phyloP scores from a whole-genome alignment of 306 rosid species.

The Albizia julibrissin region DNA sequence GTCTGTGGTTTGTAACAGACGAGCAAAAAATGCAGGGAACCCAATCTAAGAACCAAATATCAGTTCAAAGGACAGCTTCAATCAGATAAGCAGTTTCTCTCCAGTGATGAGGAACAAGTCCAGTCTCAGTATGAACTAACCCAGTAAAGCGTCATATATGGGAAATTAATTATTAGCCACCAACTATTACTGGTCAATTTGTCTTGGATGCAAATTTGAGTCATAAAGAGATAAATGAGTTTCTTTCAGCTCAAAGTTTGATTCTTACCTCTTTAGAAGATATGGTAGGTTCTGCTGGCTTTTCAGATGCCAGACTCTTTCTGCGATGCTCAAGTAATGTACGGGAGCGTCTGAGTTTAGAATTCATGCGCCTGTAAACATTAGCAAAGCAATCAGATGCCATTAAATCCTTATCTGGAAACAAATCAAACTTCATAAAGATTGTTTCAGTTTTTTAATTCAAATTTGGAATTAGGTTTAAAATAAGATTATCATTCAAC shows the following conservation, averaged over 20 bases:
- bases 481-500: background rate
- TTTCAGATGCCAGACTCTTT: conserved; percentile 41
- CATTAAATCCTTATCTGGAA: background rate
- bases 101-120: conserved; percentile 4
- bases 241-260: conserved; percentile 27
- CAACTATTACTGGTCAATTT: background rate
- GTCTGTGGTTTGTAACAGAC: background rate
- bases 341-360: conserved; percentile 63
- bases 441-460: background rate
- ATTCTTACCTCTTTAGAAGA: conserved; percentile 49
- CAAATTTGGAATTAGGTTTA: background rate
- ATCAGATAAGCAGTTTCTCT: conserved; percentile 1
- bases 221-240: background rate
- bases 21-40: background rate
- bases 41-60: background rate
- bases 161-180: background rate
- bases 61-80: background rate
- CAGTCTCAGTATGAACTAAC: background rate
- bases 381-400: background rate
- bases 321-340: conserved; percentile 44
- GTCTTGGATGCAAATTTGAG: background rate
- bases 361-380: conserved; percentile 53
- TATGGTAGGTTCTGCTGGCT: conserved; percentile 36
- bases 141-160: background rate
- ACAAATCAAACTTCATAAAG: background rate